These are phyloP conservation scores for Picea mariana DNA, from an alignment of 83 land plant species.

Conservation along the genomic window DNA sequence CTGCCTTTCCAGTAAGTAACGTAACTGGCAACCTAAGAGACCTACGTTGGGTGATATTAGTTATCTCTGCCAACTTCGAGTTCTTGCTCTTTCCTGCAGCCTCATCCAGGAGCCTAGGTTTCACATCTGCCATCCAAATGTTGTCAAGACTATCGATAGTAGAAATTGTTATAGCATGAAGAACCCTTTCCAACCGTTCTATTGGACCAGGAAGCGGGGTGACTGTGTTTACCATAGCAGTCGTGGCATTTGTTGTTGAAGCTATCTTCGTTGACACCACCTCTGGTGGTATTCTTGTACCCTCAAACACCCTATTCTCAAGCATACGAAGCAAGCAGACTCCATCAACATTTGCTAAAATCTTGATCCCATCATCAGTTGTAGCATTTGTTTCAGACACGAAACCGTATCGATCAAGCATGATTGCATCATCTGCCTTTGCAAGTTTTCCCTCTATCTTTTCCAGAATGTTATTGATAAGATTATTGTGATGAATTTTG, in stretches of 20 bases:
- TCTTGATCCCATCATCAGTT: too few relatives aligned
- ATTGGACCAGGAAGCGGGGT: constrained; percentile 29
- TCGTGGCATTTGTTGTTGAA: constrained; percentile 37
- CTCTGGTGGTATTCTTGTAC: constrained; percentile 27
- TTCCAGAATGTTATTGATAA: constrained; percentile 91
- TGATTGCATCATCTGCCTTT: constrained; percentile 90
- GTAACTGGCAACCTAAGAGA: constrained; percentile 42
- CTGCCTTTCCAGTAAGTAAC: constrained; percentile 43
- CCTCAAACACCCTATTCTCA: constrained; percentile 37
- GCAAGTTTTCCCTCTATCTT: constrained; percentile 97
- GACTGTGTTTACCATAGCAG: constrained; percentile 20
- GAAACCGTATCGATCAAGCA: constrained; percentile 96
- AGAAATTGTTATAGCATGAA: constrained; percentile 33
- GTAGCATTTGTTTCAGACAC: constrained; percentile 73
- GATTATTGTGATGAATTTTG: constrained; percentile 97
- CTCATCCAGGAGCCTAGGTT: constrained; percentile 50
- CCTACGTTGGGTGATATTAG: constrained; percentile 33
- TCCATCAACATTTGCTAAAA: constrained; percentile 66
- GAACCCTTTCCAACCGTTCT: constrained; percentile 50
- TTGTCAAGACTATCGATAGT: constrained; percentile 23
- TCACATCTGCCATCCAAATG: constrained; percentile 41
- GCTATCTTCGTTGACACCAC: constrained; percentile 15
- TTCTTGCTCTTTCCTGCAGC: constrained; percentile 4
- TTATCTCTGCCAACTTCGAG: constrained; percentile 58
- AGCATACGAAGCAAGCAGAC: constrained; percentile 23